Evolutionary conservation across 306 rosid genomes (phyloP), one percentile per base, ranked within the genome.

Genomic region (Quercus engelmannii): DNA sequence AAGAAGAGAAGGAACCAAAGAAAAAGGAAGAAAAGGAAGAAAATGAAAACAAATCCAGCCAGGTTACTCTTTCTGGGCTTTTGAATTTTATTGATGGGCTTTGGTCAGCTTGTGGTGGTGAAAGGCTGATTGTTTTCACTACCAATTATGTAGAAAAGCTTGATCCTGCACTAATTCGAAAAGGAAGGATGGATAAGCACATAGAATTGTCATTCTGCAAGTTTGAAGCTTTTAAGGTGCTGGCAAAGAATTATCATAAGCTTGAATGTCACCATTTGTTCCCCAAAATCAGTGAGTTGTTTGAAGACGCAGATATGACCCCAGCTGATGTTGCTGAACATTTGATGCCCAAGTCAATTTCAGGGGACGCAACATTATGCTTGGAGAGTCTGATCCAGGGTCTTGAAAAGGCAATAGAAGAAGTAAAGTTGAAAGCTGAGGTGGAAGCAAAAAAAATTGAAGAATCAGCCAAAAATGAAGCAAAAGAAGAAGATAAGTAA

Each of bases 311-410:
- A 2, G 61, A 86, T 2, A 87, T 85, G 71, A 85, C 89, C 1
- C 98, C 98, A 20, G 98, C 98, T 19, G 98, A 94, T 28, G 93
- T 94, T n/a, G 97, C 97, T 0, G 94, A 94, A 78, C 88, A 92
- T 81, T 73, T 94, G 83, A 92, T 91, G 97, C 94, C 97, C 28
- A 92, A 89, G 82, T 38, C 63, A 41, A 74, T 83, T 65, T 41
- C 56, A 38, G 81, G 67, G 71, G 85, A 83, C 30, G 77, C 74
- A 38, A 88, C 83, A 3, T 3, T 62, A 31, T 78, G 85, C 33
- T 79, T 92, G 69, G 67, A 56, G 31, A 78, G 73, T 73, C 46
- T 94, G 78, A 81, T 94, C 43, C 75, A 88, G 64, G 94, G 84
- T 74, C 92, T 94, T 11, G 87, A 85, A 74, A 65, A 13, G 73